Conservation (phyloP, 2,329 filamentous ascomycete species). For the Didymellaceae sp. region DNA sequence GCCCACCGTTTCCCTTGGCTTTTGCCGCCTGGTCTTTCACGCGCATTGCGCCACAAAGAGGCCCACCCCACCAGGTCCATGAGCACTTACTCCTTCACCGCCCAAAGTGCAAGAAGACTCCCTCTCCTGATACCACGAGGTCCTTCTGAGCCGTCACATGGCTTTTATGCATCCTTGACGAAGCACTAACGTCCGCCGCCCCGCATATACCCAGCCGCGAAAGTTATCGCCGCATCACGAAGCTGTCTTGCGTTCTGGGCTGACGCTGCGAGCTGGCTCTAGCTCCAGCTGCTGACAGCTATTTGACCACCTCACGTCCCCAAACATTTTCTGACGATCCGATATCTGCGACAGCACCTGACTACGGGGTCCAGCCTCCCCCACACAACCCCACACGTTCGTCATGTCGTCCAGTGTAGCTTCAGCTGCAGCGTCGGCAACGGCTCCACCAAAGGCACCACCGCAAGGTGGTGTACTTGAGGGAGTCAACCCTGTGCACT, state of each 20-base stretch:
- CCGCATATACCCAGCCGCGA: slow-evolving; percentile 17
- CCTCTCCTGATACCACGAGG: slow-evolving; percentile 12
- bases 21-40: slow-evolving; percentile 16
- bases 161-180: slow-evolving; percentile 9
- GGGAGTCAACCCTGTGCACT: slow-evolving; percentile 70
- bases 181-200: slow-evolving; percentile 18
- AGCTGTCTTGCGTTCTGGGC: slow-evolving; percentile 14
- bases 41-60: slow-evolving; percentile 19
- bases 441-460: slow-evolving; percentile 38
- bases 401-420: slow-evolving; percentile 34
- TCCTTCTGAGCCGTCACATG: slow-evolving; percentile 16
- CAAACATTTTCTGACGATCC: not conserved
- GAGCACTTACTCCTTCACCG: slow-evolving; percentile 12
- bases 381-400: slow-evolving; percentile 13
- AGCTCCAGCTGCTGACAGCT: slow-evolving; percentile 8
- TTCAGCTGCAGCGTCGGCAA: slow-evolving; percentile 28
- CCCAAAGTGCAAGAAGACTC: slow-evolving; percentile 4
- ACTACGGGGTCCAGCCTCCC: slow-evolving; percentile 7
- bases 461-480: slow-evolving; percentile 75
- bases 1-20: slow-evolving; percentile 11
- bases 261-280: slow-evolving; percentile 9
- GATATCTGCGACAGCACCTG: not conserved
- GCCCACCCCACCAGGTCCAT: slow-evolving; percentile 6
- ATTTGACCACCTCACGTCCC: slow-evolving; percentile 13
- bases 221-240: slow-evolving; percentile 11